These are phyloP conservation scores for Arthrinium phaeospermum DNA, from an alignment of 2,329 filamentous ascomycete species.

Conservation along the genomic window DNA sequence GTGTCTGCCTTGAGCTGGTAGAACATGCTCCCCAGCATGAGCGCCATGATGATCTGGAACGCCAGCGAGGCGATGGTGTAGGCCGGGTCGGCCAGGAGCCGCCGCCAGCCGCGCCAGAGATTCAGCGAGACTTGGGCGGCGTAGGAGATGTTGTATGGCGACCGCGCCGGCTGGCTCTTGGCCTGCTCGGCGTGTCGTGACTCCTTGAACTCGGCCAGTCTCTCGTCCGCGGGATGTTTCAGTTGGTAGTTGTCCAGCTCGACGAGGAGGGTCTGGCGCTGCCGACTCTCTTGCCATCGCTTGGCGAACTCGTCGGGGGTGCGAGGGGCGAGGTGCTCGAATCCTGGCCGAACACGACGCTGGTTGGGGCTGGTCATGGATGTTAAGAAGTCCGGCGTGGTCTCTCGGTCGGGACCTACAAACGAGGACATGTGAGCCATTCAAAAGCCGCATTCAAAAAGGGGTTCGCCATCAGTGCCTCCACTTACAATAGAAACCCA, in stretches of 20 bases:
- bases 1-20: constrained; percentile 74
- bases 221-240: constrained; percentile 49
- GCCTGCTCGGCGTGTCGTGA: constrained; percentile 50
- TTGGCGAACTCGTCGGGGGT: constrained; percentile 72
- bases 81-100: constrained; percentile 77
- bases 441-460: not conserved
- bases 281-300: constrained; percentile 52
- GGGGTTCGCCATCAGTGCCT: not conserved
- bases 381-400: constrained; percentile 72
- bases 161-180: constrained; percentile 66
- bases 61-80: constrained; percentile 72
- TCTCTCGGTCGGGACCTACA: constrained; percentile 62
- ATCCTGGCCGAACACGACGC: constrained; percentile 59
- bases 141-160: constrained; percentile 84
- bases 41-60: constrained; percentile 75
- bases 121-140: constrained; percentile 78
- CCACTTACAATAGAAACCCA: constrained; percentile 66
- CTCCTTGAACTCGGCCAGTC: constrained; percentile 44
- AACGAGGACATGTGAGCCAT: not conserved
- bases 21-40: constrained; percentile 82
- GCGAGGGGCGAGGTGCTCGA: constrained; percentile 65
- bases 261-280: constrained; percentile 46
- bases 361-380: constrained; percentile 70
- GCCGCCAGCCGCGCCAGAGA: constrained; percentile 78
- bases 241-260: constrained; percentile 59